Conservation (phyloP, 345 rosid genomes). For the Nephelium lappaceum region DNA sequence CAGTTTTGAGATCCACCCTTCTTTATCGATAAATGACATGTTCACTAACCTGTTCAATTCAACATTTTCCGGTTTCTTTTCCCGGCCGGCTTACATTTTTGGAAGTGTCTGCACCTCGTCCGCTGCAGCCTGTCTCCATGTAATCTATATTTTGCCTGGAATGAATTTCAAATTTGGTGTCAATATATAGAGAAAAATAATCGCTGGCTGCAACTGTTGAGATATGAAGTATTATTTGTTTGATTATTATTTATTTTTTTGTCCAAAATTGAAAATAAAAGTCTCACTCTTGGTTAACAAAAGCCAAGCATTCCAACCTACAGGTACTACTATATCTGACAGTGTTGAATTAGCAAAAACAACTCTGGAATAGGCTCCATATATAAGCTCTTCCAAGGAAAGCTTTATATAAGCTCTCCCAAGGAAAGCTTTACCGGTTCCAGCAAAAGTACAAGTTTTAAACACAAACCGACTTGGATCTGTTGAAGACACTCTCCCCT, state of each 20-base stretch:
- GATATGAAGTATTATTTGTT: too few species aligned
- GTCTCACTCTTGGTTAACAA: not conserved
- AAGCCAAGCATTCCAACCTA: slow-evolving; percentile 42
- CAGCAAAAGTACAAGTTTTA: not conserved
- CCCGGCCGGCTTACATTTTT: slow-evolving; percentile 36
- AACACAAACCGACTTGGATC: slow-evolving; percentile 42
- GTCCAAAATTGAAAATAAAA: not conserved
- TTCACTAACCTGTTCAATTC: not conserved
- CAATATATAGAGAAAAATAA: too few species aligned
- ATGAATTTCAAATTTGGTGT: too few species aligned
- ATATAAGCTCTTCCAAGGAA: slow-evolving; percentile 39
- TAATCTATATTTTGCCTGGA: too few species aligned
- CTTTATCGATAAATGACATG: slow-evolving; percentile 19
- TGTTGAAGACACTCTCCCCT: slow-evolving; percentile 8
- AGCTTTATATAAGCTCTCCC: slow-evolving; percentile 37
- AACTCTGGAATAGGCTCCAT: slow-evolving; percentile 34
- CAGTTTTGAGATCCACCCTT: slow-evolving; percentile 24
- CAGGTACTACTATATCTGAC: slow-evolving; percentile 7
- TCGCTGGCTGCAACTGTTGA: too few species aligned
- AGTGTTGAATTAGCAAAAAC: slow-evolving; percentile 18
- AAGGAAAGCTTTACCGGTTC: slow-evolving; percentile 26
- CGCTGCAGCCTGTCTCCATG: slow-evolving; percentile 13
- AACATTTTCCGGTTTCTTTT: slow-evolving; percentile 3
- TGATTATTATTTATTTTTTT: too few species aligned
- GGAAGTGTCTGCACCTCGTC: slow-evolving; percentile 33